A percentile compares a stretch with the other conserved stretches of the same genome.
Evolutionary conservation across 192 early-diverging fungal species (phyloP).

Genomic region (Geranomyces variabilis): DNA sequence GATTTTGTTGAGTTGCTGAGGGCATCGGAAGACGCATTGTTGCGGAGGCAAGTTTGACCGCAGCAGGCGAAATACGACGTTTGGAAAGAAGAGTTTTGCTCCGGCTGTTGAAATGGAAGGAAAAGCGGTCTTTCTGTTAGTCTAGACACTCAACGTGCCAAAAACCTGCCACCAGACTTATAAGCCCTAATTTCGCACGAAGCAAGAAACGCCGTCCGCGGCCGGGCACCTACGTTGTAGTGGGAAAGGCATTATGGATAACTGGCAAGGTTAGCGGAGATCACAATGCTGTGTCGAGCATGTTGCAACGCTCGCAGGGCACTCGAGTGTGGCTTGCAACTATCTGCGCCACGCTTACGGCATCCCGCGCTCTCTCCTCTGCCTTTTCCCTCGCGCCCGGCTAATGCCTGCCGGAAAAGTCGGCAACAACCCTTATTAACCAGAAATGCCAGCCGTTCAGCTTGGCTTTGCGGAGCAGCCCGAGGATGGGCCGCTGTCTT

Average conservation of each 20-base stretch:
- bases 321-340: no score
- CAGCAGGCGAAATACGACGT: slow-evolving; percentile 80
- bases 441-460: slow-evolving; percentile 22
- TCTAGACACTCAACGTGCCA: no score
- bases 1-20: slow-evolving; percentile 88
- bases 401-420: slow-evolving; percentile 1
- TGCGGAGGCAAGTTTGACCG: slow-evolving; percentile 77
- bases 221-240: slow-evolving; percentile 2
- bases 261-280: neutral
- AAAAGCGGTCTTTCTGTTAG: neutral
- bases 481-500: slow-evolving; percentile 5
- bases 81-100: slow-evolving; percentile 80
- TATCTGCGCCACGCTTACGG: no score
- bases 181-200: neutral
- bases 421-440: neutral
- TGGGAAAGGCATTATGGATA: slow-evolving; percentile 12
- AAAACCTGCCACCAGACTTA: neutral
- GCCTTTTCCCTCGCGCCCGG: no score
- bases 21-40: slow-evolving; percentile 90
- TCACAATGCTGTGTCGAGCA: neutral
- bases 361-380: no score
- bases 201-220: neutral
- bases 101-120: slow-evolving; percentile 35
- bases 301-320: neutral
- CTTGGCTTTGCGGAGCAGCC: slow-evolving; percentile 30